A percentile compares a stretch with the other conserved stretches of the same genome.
phyloP scores from a whole-genome alignment of 2,329 filamentous ascomycete genomes.

The Aureobasidium sp. region DNA sequence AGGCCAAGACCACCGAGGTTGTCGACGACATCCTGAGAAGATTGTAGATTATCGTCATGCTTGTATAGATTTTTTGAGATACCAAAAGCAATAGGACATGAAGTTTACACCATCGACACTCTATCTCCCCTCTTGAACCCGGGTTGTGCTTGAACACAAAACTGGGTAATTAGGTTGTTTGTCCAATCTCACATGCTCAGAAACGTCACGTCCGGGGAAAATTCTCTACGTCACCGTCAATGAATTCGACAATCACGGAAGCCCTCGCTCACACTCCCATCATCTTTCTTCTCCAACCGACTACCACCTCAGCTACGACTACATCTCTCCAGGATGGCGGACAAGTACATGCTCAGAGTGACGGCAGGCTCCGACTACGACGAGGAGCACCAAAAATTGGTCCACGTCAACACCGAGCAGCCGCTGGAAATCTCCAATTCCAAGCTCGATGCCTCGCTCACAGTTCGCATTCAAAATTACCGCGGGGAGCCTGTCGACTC shows the following conservation, averaged over 20 bases:
- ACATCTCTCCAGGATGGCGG: conserved; percentile 39
- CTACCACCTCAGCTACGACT: background rate
- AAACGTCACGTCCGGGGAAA: conserved; percentile 1
- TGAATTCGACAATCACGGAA: background rate
- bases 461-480: conserved; percentile 65
- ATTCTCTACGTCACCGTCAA: background rate
- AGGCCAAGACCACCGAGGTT: conserved; percentile 77
- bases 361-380: conserved; percentile 77
- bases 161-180: no score
- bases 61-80: conserved; percentile 16
- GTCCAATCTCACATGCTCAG: background rate
- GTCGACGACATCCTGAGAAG: conserved; percentile 78
- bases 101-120: background rate
- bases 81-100: conserved; percentile 13
- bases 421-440: conserved; percentile 57
- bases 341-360: conserved; percentile 72
- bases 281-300: background rate
- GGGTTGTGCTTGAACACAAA: no score
- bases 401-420: conserved; percentile 66
- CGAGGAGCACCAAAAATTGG: conserved; percentile 58
- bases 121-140: no score
- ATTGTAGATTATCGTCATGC: conserved; percentile 49
- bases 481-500: conserved; percentile 63
- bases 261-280: background rate
- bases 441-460: conserved; percentile 60